Base-by-base conservation (phyloP, 2,329 filamentous ascomycete species). In the Blastomyces percursus region DNA sequence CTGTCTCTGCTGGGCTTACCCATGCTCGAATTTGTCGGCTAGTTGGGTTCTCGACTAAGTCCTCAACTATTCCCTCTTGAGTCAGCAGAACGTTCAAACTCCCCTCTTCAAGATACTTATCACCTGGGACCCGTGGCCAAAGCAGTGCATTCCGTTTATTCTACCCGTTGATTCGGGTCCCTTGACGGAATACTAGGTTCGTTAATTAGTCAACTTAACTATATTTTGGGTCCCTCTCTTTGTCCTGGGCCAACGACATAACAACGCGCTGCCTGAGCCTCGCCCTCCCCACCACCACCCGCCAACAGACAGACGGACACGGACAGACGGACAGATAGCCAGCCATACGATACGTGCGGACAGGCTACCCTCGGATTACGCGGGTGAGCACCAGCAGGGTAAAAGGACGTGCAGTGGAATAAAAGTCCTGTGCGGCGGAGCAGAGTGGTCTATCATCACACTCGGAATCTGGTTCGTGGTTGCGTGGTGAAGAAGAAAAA, bases 181-280 rank as follows among this genome's bases (percentile, higher is more conserved):
- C 27, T 30, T 30, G 27, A 30, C 27, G 27, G 4, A 30, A 30
- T n/a, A n/a, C n/a, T n/a, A n/a, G n/a, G n/a, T n/a, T n/a, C n/a
- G n/a, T n/a, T n/a, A n/a, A n/a, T n/a, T n/a, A n/a, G n/a, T n/a
- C n/a, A n/a, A n/a, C n/a, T n/a, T n/a, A n/a, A n/a, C n/a, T n/a
- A n/a, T n/a, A n/a, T 57, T 57, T 57, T 58, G 38, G 38, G 38
- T 38, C 55, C 55, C 51, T 51, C 51, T 54, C 51, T 32, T 54
- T n/a, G 42, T 16, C 55, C 40, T 44, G 27, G 27, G 27, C 4
- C 27, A 30, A 30, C 27, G 27, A 30, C 27, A 2, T n/a, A n/a
- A n/a, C 27, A 30, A 30, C 27, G 27, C 27, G 27, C 27, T 16
- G 32, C 52, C 30, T 38, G 27, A 19, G 21, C 24, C 40, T 44